Conservation (phyloP, 2,329 filamentous ascomycete genomes). For the Scytalidium sp. region DNA sequence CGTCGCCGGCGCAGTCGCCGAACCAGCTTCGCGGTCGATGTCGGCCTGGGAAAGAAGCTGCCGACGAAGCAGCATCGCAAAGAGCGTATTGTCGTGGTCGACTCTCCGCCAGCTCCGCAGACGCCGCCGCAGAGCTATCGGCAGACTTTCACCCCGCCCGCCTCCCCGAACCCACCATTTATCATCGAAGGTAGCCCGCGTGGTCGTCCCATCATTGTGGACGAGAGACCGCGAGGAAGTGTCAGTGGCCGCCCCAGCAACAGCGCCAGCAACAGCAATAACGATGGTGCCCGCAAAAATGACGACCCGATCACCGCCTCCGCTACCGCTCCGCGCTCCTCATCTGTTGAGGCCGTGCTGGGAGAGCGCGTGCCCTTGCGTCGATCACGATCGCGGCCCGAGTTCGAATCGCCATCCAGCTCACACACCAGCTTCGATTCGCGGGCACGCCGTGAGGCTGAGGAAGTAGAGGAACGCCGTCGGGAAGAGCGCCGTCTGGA, state of each 20-base stretch:
- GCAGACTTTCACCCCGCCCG: constrained; percentile 34
- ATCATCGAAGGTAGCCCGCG: constrained; percentile 8
- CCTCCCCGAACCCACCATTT: constrained; percentile 21
- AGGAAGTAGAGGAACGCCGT: constrained; percentile 10
- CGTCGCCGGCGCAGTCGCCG: constrained; percentile 33
- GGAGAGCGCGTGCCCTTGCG: constrained; percentile 10
- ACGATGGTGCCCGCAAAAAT: neutral
- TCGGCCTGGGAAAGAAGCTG: constrained; percentile 18
- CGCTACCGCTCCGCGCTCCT: constrained; percentile 2
- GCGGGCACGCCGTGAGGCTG: constrained; percentile 9
- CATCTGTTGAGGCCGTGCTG: constrained; percentile 15
- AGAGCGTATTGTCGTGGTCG: constrained; percentile 43
- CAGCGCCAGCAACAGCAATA: neutral
- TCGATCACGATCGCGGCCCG: constrained; percentile 10
- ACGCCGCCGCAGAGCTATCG: constrained; percentile 42
- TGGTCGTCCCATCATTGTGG: constrained; percentile 23
- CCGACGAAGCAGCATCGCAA: constrained; percentile 23
- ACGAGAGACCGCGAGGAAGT: constrained; percentile 19
- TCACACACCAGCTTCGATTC: constrained; percentile 20
- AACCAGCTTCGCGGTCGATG: constrained; percentile 20
- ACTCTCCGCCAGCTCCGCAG: constrained; percentile 42
- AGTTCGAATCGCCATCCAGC: constrained; percentile 16
- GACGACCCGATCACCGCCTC: neutral
- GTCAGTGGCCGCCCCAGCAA: neutral
- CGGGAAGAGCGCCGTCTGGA: constrained; percentile 2